Percentiles rank a stretch among this genome's conserved stretches.
These are phyloP conservation scores for Choanephora cucurbitarum DNA, from an alignment of 371 early-diverging fungal genomes.

Conservation along the genomic window DNA sequence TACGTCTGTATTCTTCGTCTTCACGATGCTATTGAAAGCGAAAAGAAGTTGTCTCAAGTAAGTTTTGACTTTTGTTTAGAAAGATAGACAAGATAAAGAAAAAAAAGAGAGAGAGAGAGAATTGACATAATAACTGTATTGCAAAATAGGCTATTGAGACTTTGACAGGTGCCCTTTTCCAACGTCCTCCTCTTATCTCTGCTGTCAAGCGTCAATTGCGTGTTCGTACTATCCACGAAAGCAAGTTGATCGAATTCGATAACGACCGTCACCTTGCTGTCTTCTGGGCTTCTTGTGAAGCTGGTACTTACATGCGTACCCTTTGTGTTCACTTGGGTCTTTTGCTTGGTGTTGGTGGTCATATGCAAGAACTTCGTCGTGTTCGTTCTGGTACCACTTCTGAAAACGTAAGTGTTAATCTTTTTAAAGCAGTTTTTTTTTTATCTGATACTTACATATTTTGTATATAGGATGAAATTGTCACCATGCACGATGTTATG, in stretches of 20 bases:
- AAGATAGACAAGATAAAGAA: too few species aligned
- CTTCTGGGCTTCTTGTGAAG: slow-evolving; percentile 99
- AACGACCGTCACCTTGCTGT: slow-evolving; percentile 95
- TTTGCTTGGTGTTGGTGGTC: slow-evolving; percentile 96
- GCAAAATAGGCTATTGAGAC: slow-evolving; percentile 80
- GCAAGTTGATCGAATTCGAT: slow-evolving; percentile 96
- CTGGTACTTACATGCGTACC: slow-evolving; percentile 99
- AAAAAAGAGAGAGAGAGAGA: neutral
- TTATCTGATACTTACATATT: too few species aligned
- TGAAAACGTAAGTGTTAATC: slow-evolving; percentile 81
- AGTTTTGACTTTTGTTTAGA: neutral
- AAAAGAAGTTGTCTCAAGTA: slow-evolving; percentile 82
- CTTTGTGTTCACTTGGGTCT: slow-evolving; percentile 99
- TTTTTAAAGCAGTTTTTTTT: too few species aligned
- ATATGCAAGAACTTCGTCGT: slow-evolving; percentile 99
- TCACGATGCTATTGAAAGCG: slow-evolving; percentile 89
- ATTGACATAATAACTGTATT: slow-evolving; percentile 2
- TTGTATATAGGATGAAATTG: slow-evolving; percentile 92
- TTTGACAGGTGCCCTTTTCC: slow-evolving; percentile 98
- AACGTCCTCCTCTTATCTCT: slow-evolving; percentile 99
- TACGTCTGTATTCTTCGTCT: slow-evolving; percentile 98
- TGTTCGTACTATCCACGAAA: slow-evolving; percentile 98
- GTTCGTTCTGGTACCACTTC: slow-evolving; percentile 94
- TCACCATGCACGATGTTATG: slow-evolving; percentile 99
- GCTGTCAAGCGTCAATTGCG: slow-evolving; percentile 99